Evolutionary conservation across 2,329 filamentous ascomycete species (phyloP).

Genomic region (Teratosphaeria epicoccoides): DNA sequence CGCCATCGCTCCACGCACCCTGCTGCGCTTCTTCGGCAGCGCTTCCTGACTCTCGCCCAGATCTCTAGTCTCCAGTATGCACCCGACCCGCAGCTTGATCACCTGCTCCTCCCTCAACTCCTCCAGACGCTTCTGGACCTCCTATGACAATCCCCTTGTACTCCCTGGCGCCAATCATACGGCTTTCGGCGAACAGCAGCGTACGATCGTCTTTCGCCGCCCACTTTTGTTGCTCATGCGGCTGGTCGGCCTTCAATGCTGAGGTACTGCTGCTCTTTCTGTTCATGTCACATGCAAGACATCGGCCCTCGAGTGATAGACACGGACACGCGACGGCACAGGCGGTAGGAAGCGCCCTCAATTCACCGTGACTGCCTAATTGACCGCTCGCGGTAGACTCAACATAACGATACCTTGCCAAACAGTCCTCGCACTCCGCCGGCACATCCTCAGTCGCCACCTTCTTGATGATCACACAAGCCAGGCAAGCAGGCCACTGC

Average conservation of each 20-base stretch:
- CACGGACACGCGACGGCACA: neutral
- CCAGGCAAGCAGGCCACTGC: neutral
- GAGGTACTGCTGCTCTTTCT: neutral
- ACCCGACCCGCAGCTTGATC: neutral
- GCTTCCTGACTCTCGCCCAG: neutral
- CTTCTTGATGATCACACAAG: constrained; percentile 1
- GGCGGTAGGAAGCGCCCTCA: neutral
- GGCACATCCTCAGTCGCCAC: neutral
- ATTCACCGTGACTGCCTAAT: neutral
- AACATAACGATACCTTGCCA: neutral
- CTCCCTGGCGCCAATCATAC: neutral
- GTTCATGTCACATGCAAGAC: neutral
- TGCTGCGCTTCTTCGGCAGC: neutral
- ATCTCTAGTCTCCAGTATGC: neutral
- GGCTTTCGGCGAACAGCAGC: neutral
- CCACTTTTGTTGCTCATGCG: neutral
- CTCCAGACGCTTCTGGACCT: neutral
- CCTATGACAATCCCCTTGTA: neutral
- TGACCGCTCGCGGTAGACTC: neutral
- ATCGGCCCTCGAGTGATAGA: neutral
- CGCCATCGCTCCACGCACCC: neutral
- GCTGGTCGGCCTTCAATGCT: neutral
- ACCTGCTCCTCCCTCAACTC: neutral
- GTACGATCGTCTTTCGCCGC: neutral
- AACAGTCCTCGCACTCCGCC: neutral